These are phyloP conservation scores for Geum urbanum DNA, from an alignment of 306 rosid species.

Conservation along the genomic window DNA sequence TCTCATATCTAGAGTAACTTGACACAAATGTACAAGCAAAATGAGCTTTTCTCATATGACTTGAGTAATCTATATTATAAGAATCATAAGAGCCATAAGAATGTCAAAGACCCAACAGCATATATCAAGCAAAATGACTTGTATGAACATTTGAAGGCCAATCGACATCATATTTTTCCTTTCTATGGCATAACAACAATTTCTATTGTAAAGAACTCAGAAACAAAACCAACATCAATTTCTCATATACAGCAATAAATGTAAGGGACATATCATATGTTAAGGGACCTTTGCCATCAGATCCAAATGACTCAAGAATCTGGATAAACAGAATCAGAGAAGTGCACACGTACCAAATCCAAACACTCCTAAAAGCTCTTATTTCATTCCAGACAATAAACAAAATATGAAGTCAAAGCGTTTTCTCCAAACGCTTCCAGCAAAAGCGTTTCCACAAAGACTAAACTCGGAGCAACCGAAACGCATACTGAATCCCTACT, in stretches of 20 bases:
- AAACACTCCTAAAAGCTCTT: background rate
- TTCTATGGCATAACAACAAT: background rate
- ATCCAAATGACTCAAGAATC: constrained; percentile 9
- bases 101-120: background rate
- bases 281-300: constrained; percentile 1
- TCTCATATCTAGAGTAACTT: background rate
- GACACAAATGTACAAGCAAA: background rate
- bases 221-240: background rate
- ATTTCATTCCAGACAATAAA: background rate
- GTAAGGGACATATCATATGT: too few species aligned
- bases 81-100: background rate
- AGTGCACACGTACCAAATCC: background rate
- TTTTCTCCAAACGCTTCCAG: background rate
- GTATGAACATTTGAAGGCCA: background rate
- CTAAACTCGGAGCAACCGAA: background rate
- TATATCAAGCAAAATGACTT: background rate
- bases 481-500: background rate
- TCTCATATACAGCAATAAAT: too few species aligned
- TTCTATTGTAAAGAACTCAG: background rate
- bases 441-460: background rate
- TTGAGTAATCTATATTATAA: background rate
- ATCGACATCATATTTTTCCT: too few species aligned
- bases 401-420: background rate
- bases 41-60: background rate
- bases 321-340: background rate